These are phyloP conservation scores for Sclerotinia sclerotiorum DNA, from an alignment of 2,329 filamentous ascomycete species.

Conservation along the genomic window DNA sequence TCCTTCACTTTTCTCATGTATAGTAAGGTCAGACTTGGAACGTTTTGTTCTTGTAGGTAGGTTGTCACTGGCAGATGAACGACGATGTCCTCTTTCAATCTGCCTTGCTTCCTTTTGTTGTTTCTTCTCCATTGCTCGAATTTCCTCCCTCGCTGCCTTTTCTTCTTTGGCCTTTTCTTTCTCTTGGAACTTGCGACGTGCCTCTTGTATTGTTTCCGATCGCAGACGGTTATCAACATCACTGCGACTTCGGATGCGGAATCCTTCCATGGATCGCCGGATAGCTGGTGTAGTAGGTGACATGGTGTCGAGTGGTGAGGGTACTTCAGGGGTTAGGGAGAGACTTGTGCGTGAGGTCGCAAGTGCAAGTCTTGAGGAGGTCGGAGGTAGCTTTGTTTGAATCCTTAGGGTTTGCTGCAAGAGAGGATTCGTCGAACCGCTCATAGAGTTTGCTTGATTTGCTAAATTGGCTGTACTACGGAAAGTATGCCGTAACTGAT, in stretches of 20 bases:
- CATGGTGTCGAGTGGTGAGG: conserved; percentile 29
- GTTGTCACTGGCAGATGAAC: conserved; percentile 40
- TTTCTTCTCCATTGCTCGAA: conserved; percentile 58
- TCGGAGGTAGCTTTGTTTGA: conserved; percentile 34
- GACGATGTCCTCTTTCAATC: conserved; percentile 45
- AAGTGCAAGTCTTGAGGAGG: conserved; percentile 35
- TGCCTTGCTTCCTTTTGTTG: conserved; percentile 56
- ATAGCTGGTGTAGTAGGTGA: conserved; percentile 51
- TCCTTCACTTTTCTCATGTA: conserved; percentile 26
- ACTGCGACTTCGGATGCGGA: conserved; percentile 60
- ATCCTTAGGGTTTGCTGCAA: conserved; percentile 34
- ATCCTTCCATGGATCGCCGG: conserved; percentile 60
- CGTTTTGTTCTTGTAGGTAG: conserved; percentile 44
- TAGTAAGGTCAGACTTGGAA: conserved; percentile 42
- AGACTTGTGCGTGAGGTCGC: conserved; percentile 36
- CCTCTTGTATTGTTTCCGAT: conserved; percentile 58
- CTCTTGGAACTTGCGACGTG: conserved; percentile 62
- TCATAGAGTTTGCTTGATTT: conserved; percentile 30
- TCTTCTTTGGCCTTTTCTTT: conserved; percentile 62
- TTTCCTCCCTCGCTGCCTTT: conserved; percentile 60
- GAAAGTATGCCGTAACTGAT: conserved; percentile 31
- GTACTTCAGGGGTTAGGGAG: conserved; percentile 29
- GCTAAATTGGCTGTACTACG: conserved; percentile 37
- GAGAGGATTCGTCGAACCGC: conserved; percentile 28
- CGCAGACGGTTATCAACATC: conserved; percentile 57